Evolutionary conservation across 2,329 filamentous ascomycete genomes (phyloP).

Genomic region (Lasiodiplodia theobromae): DNA sequence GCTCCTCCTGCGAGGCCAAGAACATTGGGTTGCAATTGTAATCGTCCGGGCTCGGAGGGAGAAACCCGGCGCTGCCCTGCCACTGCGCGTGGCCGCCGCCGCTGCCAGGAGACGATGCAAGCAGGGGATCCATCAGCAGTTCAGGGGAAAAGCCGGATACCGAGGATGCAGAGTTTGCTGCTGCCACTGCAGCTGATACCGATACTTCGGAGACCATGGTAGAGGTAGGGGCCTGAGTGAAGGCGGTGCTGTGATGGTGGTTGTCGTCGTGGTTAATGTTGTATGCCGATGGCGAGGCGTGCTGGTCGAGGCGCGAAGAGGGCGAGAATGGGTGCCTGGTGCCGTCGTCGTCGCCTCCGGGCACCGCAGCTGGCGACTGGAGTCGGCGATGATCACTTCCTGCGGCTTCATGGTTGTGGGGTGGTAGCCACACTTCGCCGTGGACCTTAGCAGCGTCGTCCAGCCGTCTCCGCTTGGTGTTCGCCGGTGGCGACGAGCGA

Average conservation of each 20-base stretch:
- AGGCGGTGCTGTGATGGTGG: neutral
- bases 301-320: neutral
- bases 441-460: neutral
- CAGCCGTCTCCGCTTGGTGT: slow-evolving; percentile 12
- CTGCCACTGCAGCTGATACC: neutral
- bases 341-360: neutral
- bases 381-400: neutral
- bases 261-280: neutral
- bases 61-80: neutral
- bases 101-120: neutral
- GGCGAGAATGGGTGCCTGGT: neutral
- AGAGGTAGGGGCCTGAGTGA: neutral
- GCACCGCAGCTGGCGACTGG: neutral
- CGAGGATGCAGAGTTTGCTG: neutral
- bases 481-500: neutral
- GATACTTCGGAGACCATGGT: neutral
- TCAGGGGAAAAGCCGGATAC: slow-evolving; percentile 3
- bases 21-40: slow-evolving; percentile 41
- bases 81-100: neutral
- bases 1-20: slow-evolving; percentile 40
- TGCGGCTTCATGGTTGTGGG: neutral
- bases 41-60: slow-evolving; percentile 34
- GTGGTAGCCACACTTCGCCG: neutral
- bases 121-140: slow-evolving; percentile 7
- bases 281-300: neutral